Evolutionary conservation across 768 basidiomycete genomes (phyloP).

Genomic region (Auricularia cornea): DNA sequence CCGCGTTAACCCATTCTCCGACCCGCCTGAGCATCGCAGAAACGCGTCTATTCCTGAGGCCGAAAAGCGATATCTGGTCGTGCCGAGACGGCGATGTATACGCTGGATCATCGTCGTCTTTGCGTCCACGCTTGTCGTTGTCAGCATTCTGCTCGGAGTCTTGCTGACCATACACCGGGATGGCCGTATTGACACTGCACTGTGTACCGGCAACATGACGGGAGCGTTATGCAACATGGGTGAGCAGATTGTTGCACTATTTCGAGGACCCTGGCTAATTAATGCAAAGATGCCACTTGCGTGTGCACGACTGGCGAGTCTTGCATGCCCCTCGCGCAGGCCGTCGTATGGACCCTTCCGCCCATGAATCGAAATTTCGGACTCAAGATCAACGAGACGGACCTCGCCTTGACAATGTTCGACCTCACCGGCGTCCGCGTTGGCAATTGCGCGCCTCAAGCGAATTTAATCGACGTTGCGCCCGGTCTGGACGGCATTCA

Average conservation of each 20-base stretch:
- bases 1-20: background rate
- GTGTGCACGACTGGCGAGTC: constrained; percentile 43
- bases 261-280: constrained; percentile 2
- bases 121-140: constrained; percentile 26
- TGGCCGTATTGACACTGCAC: constrained; percentile 15
- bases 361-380: constrained; percentile 39
- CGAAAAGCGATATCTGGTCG: background rate
- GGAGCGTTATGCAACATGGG: constrained; percentile 50
- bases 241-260: constrained; percentile 23
- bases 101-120: constrained; percentile 15
- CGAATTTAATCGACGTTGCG: constrained; percentile 46
- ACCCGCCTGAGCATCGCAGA: background rate
- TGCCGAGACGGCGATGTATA: background rate
- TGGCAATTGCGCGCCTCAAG: constrained; percentile 44
- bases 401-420: constrained; percentile 46
- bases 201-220: constrained; percentile 36
- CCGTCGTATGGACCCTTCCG: constrained; percentile 41
- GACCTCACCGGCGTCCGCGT: constrained; percentile 36
- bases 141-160: constrained; percentile 36
- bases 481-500: constrained; percentile 30
- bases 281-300: constrained; percentile 47
- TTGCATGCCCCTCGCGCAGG: constrained; percentile 37
- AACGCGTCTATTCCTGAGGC: constrained; percentile 2
- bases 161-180: constrained; percentile 20
- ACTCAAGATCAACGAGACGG: constrained; percentile 34